Base-by-base conservation (phyloP, 2,329 filamentous ascomycete genomes). In the Neoscytalidium dimidiatum region DNA sequence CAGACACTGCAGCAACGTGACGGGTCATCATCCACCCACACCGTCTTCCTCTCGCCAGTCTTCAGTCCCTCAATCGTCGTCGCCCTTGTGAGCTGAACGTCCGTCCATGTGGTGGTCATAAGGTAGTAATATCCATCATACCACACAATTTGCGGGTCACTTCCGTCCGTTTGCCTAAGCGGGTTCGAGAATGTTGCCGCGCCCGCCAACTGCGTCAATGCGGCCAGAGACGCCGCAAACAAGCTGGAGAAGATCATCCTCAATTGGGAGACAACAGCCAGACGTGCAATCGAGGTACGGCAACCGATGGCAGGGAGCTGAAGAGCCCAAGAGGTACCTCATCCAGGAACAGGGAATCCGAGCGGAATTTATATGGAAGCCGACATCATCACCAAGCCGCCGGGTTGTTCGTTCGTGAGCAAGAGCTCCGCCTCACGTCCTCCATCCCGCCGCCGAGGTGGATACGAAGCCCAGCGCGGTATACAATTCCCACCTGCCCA, bases 51-150 rank as follows among this genome's bases (percentile, higher is more conserved):
- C 38, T 81, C 77, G 0, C 81, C 84, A 0, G 79, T 82, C 75
- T 86, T 85, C n/a, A 88, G 73, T 0, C 84, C 85, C 38, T 82
- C 80, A 4, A 88, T 73, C 0, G 84, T 87, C 11, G 75, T 83
- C 0, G 86, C 80, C 0, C 84, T 78, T 0, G 83, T 81, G 17
- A 88, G 80, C 67, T 84, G 77, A 17, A 88, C 75, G 66, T 87
- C 78, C 1, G 75, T 81, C 84, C 83, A 88, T 26, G 83, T 83
- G 0, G 84, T 87, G 0, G 83, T 83, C 68, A 85, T 80, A 26
- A 88, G 76, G 67, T 87, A 86, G 73, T 87, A 87, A 68, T 83
- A 86, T 0, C 84, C 84, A 13, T 79, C 82, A 0, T 78, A 78
- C 62, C 81, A 86, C 1, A 81, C 80, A 5, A 87, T 80, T 66